Conservation (phyloP, 1,139 yeast genomes). For the Taphrina confusa region DNA sequence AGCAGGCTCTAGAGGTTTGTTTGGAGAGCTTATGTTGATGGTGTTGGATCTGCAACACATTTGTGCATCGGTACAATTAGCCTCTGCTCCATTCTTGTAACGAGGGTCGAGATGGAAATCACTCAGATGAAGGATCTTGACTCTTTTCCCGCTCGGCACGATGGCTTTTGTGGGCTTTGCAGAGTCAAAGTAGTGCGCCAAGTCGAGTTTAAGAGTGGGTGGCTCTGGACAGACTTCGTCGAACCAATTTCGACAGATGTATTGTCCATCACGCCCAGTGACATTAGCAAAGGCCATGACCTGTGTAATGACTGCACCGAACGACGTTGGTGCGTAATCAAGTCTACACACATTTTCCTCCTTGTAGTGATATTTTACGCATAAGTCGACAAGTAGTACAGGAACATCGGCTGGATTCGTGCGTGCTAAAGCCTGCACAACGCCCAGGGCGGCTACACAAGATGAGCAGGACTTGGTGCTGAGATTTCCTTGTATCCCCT, state of each 20-base stretch:
- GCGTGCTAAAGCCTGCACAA: conserved; percentile 51
- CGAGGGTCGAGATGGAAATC: conserved; percentile 63
- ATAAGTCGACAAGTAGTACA: conserved; percentile 51
- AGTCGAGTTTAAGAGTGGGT: conserved; percentile 49
- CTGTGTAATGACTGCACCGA: conserved; percentile 54
- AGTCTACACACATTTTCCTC: conserved; percentile 45
- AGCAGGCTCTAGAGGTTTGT: conserved; percentile 56
- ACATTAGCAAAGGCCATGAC: conserved; percentile 52
- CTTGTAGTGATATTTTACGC: conserved; percentile 46
- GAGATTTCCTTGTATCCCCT: background rate
- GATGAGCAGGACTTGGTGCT: conserved; percentile 46
- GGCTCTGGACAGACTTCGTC: conserved; percentile 50
- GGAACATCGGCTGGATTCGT: conserved; percentile 53
- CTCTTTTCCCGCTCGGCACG: conserved; percentile 49
- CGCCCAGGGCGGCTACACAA: conserved; percentile 50
- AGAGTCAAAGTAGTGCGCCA: conserved; percentile 51
- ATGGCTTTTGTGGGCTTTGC: conserved; percentile 47
- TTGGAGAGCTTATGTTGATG: conserved; percentile 46
- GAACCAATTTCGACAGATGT: conserved; percentile 54
- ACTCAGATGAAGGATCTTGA: conserved; percentile 62
- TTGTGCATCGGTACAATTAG: conserved; percentile 53
- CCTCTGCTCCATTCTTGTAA: conserved; percentile 60
- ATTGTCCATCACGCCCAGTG: conserved; percentile 51
- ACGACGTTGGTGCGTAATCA: conserved; percentile 46
- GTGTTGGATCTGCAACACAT: conserved; percentile 54